Evolutionary conservation across 345 rosid genomes (phyloP), one percentile per base, ranked within the genome.

Genomic region (Dovyalis caffra): DNA sequence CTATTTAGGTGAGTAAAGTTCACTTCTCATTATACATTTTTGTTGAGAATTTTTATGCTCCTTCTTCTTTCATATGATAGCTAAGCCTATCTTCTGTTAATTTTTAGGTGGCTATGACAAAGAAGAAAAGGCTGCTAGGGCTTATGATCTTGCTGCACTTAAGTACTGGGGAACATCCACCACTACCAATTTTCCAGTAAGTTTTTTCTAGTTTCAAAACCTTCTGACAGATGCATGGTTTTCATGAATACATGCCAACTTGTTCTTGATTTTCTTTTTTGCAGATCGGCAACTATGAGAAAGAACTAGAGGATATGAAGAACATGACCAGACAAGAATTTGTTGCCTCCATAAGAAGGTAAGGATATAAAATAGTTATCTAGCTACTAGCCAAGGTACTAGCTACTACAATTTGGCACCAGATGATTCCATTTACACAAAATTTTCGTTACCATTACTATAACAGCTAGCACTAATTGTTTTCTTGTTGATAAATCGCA

Each of bases 81-180:
- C 11, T 18, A 28, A 34, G 64, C 3, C 18, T 29, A 40, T 1
- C n/a, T 31, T 47, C 29, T 6, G 56, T 34, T 21, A 9, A 28
- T 37, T 53, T 5, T 72, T 76, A 95, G 99, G 99, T 77, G 99
- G 99, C 37, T 95, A 95, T 87, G 99, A 95, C 80, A 95, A 95
- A 82, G 99, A 95, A 90, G 99, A 95, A 80, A 95, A 95, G 78
- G 99, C 99, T 60, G 99, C 99, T 70, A 85, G 97, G 83, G 90
- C 99, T 66, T 95, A 95, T 84, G 99, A 95, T 83, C 75, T 93
- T 56, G 95, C 98, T 69, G 99, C 99, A 51, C 89, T 95, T 16
- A 95, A 95, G 75, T 95, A 95, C 73, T 95, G 99, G 99, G 99
- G 99, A 70, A 83, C 97, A 14, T 93, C 99, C 25, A 95, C 99